phyloP scores from a whole-genome alignment of 108 stramenopile genomes.

The Cylindrotheca closterium region DNA sequence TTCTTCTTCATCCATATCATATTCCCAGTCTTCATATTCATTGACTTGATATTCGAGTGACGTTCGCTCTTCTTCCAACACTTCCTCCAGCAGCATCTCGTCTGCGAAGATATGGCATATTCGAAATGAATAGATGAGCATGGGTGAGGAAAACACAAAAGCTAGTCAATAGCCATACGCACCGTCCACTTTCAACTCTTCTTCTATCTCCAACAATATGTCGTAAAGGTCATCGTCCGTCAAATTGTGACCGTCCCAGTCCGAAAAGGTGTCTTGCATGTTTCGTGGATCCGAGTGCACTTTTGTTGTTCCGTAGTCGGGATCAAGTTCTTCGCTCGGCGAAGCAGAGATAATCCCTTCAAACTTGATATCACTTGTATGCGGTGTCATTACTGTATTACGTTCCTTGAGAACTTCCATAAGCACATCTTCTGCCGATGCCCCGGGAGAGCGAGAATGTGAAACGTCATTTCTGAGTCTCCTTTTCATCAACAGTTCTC shows the following conservation, averaged over 20 bases:
- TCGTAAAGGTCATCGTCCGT: slow-evolving; percentile 2
- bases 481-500: not conserved
- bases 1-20: not conserved
- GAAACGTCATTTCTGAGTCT: not conserved
- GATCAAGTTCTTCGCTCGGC: no score
- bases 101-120: not conserved
- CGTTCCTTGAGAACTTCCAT: no score
- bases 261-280: slow-evolving; percentile 3
- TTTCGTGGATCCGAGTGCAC: not conserved
- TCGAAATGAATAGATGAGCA: not conserved
- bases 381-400: no score
- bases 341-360: no score
- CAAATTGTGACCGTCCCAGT: not conserved
- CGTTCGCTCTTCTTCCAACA: not conserved
- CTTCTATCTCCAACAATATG: not conserved
- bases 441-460: not conserved
- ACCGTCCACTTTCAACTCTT: not conserved
- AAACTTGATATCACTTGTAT: no score
- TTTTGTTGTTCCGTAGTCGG: not conserved
- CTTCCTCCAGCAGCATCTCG: slow-evolving; percentile 2
- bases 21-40: slow-evolving; percentile 3
- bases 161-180: not conserved
- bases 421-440: not conserved
- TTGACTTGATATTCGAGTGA: not conserved
- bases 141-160: not conserved